phyloP scores from a whole-genome alignment of 2,329 filamentous ascomycete genomes.

The Colletotrichum sp. region DNA sequence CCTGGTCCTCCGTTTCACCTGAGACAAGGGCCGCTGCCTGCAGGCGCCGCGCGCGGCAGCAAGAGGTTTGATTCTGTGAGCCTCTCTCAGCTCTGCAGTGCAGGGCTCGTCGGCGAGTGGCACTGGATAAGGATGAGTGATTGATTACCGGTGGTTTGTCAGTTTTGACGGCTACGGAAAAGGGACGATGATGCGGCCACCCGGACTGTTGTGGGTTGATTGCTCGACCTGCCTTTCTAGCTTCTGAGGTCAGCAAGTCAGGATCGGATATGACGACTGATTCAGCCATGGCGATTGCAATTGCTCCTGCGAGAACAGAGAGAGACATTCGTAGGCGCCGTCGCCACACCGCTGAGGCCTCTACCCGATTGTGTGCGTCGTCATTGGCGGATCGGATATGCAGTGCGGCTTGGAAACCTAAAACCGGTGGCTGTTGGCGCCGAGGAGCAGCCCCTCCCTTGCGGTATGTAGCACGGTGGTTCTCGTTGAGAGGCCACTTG shows the following conservation, averaged over 20 bases:
- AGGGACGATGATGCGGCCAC: conserved; percentile 1
- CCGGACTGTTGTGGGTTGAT: not conserved
- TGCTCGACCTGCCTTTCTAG: not conserved
- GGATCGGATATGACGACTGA: not conserved
- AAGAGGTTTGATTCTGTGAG: not conserved
- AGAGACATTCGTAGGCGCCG: not conserved
- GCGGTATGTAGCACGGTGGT: not conserved
- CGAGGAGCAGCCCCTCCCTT: not conserved
- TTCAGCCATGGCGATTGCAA: not conserved
- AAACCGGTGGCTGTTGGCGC: conserved; percentile 5
- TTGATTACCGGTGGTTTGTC: not conserved
- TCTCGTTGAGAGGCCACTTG: not conserved
- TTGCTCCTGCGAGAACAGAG: not conserved
- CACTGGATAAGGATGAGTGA: not conserved
- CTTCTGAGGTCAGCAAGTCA: not conserved
- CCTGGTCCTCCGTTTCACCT: conserved; percentile 16
- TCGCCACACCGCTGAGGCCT: not conserved
- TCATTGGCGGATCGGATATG: not conserved
- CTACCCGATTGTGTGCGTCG: not conserved
- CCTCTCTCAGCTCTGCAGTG: not conserved
- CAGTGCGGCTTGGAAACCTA: conserved; percentile 1
- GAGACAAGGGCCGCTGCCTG: conserved; percentile 14
- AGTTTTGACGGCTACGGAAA: not conserved
- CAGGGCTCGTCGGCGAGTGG: not conserved
- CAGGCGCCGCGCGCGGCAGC: conserved; percentile 12